phyloP scores from a whole-genome alignment of 208 protist species.

The Wallacemonas sp. region DNA sequence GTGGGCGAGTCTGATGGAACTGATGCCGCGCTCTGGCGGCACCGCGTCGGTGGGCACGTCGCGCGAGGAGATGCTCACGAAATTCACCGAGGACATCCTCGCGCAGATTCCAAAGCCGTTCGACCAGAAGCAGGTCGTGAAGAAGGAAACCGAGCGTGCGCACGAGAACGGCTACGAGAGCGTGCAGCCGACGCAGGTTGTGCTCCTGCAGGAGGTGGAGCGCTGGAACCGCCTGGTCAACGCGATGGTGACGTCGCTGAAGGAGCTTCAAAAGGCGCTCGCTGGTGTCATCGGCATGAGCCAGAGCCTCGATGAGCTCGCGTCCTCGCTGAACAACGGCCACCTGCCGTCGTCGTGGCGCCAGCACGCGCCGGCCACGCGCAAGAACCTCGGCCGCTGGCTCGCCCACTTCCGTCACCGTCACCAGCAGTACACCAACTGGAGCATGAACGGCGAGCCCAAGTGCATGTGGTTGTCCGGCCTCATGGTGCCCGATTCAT shows the following conservation, averaged over 20 bases:
- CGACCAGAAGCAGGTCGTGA: conserved; percentile 84
- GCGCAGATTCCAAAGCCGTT: conserved; percentile 92
- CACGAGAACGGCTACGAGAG: conserved; percentile 59
- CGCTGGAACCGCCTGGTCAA: conserved; percentile 96
- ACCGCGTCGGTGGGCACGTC: conserved; percentile 55
- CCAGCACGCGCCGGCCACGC: conserved; percentile 92
- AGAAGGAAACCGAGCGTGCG: conserved; percentile 72
- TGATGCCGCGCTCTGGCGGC: conserved; percentile 93
- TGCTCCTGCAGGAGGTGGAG: conserved; percentile 99
- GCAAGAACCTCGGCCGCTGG: conserved; percentile 96
- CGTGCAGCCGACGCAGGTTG: conserved; percentile 95
- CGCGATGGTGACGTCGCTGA: conserved; percentile 91
- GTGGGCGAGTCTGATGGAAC: conserved; percentile 95
- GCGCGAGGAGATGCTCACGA: conserved; percentile 88
- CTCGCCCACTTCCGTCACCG: conserved; percentile 95
- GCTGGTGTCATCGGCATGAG: conserved; percentile 98
- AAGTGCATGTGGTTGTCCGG: conserved; percentile 98
- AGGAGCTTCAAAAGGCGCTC: conserved; percentile 96
- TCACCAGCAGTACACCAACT: conserved; percentile 94
- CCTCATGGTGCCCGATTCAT: conserved; percentile 98
- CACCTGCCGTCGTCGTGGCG: conserved; percentile 95
- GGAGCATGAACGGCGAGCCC: conserved; percentile 95
- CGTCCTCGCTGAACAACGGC: conserved; percentile 92
- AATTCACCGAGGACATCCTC: conserved; percentile 90
- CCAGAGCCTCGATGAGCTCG: conserved; percentile 95